Percentiles rank a stretch among this genome's conserved stretches.
Conservation (phyloP, 2,329 filamentous ascomycete species). For the Diaporthe amygdali region DNA sequence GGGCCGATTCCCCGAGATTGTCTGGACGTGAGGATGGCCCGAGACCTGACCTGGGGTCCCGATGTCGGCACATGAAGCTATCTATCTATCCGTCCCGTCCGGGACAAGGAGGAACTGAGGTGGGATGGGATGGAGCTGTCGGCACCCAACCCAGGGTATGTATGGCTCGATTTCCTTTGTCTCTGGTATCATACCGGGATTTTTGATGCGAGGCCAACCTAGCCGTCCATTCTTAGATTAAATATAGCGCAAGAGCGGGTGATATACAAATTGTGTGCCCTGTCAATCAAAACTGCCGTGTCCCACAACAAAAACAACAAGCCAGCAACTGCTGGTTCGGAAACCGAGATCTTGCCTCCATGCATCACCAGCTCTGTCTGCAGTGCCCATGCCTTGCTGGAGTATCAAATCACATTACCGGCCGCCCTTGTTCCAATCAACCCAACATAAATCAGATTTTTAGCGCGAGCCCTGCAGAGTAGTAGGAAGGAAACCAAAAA, state of each 20-base stretch:
- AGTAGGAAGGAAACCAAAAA: not conserved
- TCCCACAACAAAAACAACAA: not conserved
- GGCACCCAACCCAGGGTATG: not conserved
- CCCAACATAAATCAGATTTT: not conserved
- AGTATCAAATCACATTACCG: not conserved
- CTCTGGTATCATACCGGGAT: not conserved
- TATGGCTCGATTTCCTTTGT: not conserved
- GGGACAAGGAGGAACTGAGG: not conserved
- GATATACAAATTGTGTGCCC: not conserved
- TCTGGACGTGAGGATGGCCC: not conserved
- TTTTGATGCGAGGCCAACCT: not conserved
- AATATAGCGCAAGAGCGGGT: not conserved
- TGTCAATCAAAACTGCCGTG: not conserved
- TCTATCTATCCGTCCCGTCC: not conserved
- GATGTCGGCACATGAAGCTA: not conserved
- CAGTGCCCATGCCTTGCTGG: not conserved
- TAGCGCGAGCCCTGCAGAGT: not conserved
- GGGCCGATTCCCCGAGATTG: conserved; percentile 8
- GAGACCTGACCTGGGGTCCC: not conserved
- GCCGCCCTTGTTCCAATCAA: not conserved
- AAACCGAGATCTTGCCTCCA: not conserved
- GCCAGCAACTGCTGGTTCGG: not conserved
- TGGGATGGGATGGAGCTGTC: not conserved
- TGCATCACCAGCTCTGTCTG: not conserved
- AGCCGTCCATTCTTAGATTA: not conserved